Base-by-base conservation (phyloP, 2,329 filamentous ascomycete genomes). In the Aspergillus carbonarius region DNA sequence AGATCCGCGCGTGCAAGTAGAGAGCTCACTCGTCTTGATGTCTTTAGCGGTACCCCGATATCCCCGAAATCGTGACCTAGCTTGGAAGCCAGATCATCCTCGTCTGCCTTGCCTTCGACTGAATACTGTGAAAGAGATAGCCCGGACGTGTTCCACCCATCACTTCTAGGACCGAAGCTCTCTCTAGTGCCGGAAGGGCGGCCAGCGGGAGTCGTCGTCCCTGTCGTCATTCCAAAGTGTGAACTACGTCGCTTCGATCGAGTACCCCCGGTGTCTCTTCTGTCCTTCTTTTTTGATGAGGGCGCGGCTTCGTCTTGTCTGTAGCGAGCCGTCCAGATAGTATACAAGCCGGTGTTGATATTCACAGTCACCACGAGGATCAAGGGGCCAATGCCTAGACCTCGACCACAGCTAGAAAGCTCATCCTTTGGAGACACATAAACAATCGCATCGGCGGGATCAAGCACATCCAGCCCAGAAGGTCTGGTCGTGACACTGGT, bases 1-100 rank as follows among this genome's bases (percentile, higher is more conserved):
- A 97, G 79, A 71, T 97, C 93, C 32, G 91, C 90, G 68, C 93
- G 84, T 15, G 93, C 93, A 54, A 97, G 81, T 76, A 96, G 84
- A 15, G 93, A 98, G 78, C 95, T 99, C 25, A 98, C 89, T 52
- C 95, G 86, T 44, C 95, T 86, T n/a, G 85, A 86, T 44, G 85
- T 82, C 62, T 83, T 83, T n/a, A 76, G 75, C 17, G 83, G 81
- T 48, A 83, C 81, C 27, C 82, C 80, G 32, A 83, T 78, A 56
- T 81, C 77, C 20, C 76, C 79, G 59, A 83, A 81, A 57, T 92
- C 89, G 42, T 89, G 84, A 56, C 90, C 89, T n/a, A 93, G 76
- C 0, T 88, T 85, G 2, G 88, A 83, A 3, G 88, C 88, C 44
- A 91, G 79, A 59, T 82, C 80, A 63, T 90, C 87, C 42, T 74